Base-by-base conservation (phyloP, 2,329 filamentous ascomycete genomes). In the Trichophyton schoenleinii region DNA sequence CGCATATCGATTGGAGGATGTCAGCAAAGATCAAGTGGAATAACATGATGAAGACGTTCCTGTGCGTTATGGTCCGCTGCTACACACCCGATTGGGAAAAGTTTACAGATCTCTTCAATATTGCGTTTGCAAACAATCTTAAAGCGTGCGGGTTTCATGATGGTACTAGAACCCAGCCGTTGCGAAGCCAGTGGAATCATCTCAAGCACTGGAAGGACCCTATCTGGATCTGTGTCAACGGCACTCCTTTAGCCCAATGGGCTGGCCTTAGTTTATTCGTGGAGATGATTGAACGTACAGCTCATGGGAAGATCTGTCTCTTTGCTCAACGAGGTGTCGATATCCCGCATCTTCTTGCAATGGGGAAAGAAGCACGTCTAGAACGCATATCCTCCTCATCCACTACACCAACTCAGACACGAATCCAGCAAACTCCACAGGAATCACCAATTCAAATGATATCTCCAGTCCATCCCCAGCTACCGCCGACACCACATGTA, bases 221-320 rank as follows among this genome's bases (percentile, higher is more conserved):
- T 0, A 63, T 71, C 0, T 74, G 68, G 68, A 38, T 58, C 0
- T 57, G 65, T 25, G 68, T 72, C 0, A 67, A 72, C 6, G 1
- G 18, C 34, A 63, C 67, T 18, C 53, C 18, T 13, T 61, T 38
- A 6, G 25, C 41, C 25, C 34, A 60, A 20, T 36, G 18, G n/a
- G 22, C 31, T 6, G 36, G 58, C 1, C 42, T 52, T 6, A 48
- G 46, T 20, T 38, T 48, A 11, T 41, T 57, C 22, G 58, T 52
- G 13, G 31, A 44, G 3, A 22, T 52, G 6, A 63, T 63, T 42
- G 44, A 52, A 9, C 5, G 57, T 4, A 48, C 42, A 11, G 55
- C 60, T 3, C 15, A 38, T 36, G 41, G 36, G 11, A 61, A 53
- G 2, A 38, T 60, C 41, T 3, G 6, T 4, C 57, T 62, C 6